Base-by-base conservation (phyloP, 352 stramenopile genomes). In the Phytophthora sp. region DNA sequence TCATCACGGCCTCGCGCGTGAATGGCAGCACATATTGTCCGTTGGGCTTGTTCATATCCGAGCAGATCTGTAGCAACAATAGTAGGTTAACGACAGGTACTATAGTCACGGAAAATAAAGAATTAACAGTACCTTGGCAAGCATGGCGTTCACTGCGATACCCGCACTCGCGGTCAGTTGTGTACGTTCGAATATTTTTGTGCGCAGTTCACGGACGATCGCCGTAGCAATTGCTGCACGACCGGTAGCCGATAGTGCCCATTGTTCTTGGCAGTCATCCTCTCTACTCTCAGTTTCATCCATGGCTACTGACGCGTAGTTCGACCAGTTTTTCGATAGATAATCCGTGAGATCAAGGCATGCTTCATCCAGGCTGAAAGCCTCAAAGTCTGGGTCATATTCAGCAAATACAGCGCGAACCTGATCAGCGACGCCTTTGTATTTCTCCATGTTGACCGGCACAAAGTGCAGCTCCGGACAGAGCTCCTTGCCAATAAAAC, bases 11-110 rank as follows among this genome's bases (percentile, higher is more conserved):
- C 4, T 88, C 54, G 17, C 89, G 79, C 18, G 82, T 84, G 48
- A 93, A 87, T 8, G 81, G 84, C 27, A 99, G 72, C 23, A 97
- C 72, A 57, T 87, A 94, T 67, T 99, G 97, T 4, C 97, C 96
- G 55, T 99, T 97, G 9, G 97, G 97, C 62, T 99, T 99, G 76
- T 99, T 98, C 26, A 92, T 77, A 65, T 99, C 96, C 21, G 90
- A 97, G 34, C 91, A 97, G 62, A 99, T 97, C 82, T 90, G 61
- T 20, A 54, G 2, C 9, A 65, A 31, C 28, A 55, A 15, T 9
- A 53, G 10, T 15, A 48, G 2, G 41, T 66, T 44, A 61, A 30
- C 28, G 30, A 12, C 23, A 42, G n/a, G 9, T 3, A 43, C 5
- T 17, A 27, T 17, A 13, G 30, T 5, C 20, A 45, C 9, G 17